Base-by-base conservation (phyloP, 495 filamentous ascomycete genomes). In the Staphylotrichum longicolle region DNA sequence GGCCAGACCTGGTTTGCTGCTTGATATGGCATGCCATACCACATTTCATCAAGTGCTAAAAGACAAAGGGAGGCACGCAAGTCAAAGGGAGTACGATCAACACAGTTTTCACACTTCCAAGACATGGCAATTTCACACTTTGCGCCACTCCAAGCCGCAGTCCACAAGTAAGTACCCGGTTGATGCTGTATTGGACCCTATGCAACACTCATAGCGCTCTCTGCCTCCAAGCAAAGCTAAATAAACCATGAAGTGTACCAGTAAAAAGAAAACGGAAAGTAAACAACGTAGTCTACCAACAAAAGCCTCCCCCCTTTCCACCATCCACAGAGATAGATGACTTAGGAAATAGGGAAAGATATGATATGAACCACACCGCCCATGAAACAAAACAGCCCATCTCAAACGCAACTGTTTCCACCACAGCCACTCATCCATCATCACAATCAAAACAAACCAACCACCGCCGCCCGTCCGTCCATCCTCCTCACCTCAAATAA, bases 401-500 rank as follows among this genome's bases (percentile, higher is more conserved):
- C 42, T 11, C 14, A 7, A 12, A n/a, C 9, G 12, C 50, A 30
- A 15, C n/a, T 14, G 20, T 27, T 53, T 20, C 39, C 6, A 10
- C 34, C 14, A 8, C 50, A 7, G 2, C 48, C 32, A 8, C 10
- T 15, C 20, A 27, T 27, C 20, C 20, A 27, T 27, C 20, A 27
- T 54, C 35, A 30, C 7, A 1, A 27, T 27, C 20, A 1, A 54
- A 27, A 12, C 51, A 32, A 54, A 30, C 15, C 51, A 27, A 52
- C 33, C 37, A 11, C 10, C 51, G 7, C 15, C 20, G 20, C 20
- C 20, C 12, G 32, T 27, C 41, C 53, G 20, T 32, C 8, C 51
- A 27, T 27, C 2, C 44, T 32, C 45, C 10, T 15, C 45, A 35
- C 12, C 57, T 49, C 62, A 64, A 52, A 64, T 60, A 64, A 39